Base-by-base conservation (phyloP, 352 stramenopile species). In the Globisporangium cederbergense region DNA sequence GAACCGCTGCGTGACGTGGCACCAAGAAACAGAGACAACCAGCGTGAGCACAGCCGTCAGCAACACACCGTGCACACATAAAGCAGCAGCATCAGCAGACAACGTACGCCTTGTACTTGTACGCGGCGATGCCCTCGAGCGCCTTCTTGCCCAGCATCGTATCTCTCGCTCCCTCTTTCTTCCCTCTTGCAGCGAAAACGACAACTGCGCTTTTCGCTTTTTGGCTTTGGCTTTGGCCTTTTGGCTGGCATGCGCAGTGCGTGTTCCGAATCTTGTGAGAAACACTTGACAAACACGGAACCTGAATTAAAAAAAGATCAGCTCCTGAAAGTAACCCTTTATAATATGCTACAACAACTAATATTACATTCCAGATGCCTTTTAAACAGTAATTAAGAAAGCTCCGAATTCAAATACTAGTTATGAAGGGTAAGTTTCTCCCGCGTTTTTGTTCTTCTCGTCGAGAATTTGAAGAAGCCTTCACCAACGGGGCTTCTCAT, bases 81-180 rank as follows among this genome's bases (percentile, higher is more conserved):
- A 14, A 47, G 0, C 20, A 5, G 8, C 16, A 49, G 0, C 20
- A 5, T 2, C 16, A 49, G 16, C 5, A 42, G 51, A 13, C 51
- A 28, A 89, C 83, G 72, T 67, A 95, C 86, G 86, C 61, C 79
- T 95, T 93, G 79, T 95, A 95, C 70, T 93, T 92, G 81, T 95
- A 95, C 40, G 79, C 62, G 57, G 86, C 86, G 65, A 95, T 95
- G 71, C 86, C 86, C 58, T 92, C 77, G 30, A 95, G 82, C 66
- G 86, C 86, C 64, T 86, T 79, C 71, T 90, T 86, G 53, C 68
- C 75, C 43, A 93, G 66, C 81, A 93, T 75, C 22, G n/a, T 57
- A 8, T 60, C 20, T 22, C 58, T 42, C 60, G 13, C 7, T 52
- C n/a, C 51, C 28, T 58, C 51, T 25, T 36, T 30, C 50, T 50